phyloP scores from a whole-genome alignment of 2,329 filamentous ascomycete species.

The Botrytis sinoallii region DNA sequence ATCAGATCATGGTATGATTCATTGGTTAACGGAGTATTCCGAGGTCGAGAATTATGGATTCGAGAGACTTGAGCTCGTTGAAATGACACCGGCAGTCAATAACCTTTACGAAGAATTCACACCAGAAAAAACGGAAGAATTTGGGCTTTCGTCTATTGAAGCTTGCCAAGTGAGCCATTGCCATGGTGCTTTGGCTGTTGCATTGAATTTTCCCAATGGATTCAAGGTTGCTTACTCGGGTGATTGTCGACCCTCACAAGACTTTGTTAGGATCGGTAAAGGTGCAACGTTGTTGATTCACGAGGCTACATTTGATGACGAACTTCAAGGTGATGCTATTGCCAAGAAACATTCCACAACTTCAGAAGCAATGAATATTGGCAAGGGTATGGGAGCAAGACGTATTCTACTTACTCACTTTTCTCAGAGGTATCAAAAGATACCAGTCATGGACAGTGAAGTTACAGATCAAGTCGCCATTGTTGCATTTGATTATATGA shows the following conservation, averaged over 20 bases:
- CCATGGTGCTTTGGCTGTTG: slow-evolving; percentile 69
- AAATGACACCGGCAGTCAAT: slow-evolving; percentile 21
- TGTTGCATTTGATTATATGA: slow-evolving; percentile 78
- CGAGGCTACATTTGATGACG: slow-evolving; percentile 94
- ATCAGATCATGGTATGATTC: slow-evolving; percentile 67
- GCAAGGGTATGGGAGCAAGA: slow-evolving; percentile 72
- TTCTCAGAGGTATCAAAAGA: slow-evolving; percentile 75
- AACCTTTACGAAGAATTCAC: slow-evolving; percentile 38
- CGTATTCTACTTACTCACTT: slow-evolving; percentile 90
- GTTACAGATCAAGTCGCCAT: slow-evolving; percentile 60
- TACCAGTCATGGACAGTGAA: slow-evolving; percentile 40
- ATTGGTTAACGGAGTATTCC: slow-evolving; percentile 77
- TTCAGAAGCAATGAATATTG: slow-evolving; percentile 77
- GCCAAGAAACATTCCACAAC: slow-evolving; percentile 92
- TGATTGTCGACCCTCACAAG: slow-evolving; percentile 76
- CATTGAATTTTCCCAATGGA: slow-evolving; percentile 72
- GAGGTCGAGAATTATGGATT: slow-evolving; percentile 75
- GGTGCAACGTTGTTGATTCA: slow-evolving; percentile 84
- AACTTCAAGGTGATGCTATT: slow-evolving; percentile 70
- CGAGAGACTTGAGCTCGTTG: slow-evolving; percentile 41
- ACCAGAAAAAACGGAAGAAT: slow-evolving; percentile 45
- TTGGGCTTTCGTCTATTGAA: slow-evolving; percentile 65
- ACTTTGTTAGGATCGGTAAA: slow-evolving; percentile 68
- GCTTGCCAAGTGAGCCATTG: slow-evolving; percentile 75
- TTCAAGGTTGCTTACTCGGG: slow-evolving; percentile 92